These are phyloP conservation scores for Beauveria brongniartii DNA, from an alignment of 2,329 filamentous ascomycete species.

Conservation along the genomic window DNA sequence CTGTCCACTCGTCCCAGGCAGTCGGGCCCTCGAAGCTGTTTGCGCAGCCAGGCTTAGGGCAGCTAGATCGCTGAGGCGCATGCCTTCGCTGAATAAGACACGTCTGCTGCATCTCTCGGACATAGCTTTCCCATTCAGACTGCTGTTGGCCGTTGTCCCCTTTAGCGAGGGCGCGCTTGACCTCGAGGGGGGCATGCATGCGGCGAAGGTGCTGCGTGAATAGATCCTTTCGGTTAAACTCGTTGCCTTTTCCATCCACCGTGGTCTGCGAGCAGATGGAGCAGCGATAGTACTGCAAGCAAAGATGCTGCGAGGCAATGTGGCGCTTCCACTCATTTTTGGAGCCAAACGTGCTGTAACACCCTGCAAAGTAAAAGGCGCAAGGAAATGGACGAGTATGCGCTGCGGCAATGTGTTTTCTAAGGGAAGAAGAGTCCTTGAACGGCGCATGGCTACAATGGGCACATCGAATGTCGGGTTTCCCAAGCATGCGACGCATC, in stretches of 20 bases:
- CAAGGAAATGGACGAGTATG: constrained; percentile 74
- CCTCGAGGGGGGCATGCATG: constrained; percentile 75
- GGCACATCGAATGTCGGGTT: constrained; percentile 53
- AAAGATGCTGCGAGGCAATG: constrained; percentile 82
- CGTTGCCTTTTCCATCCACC: constrained; percentile 50
- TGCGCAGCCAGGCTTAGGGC: constrained; percentile 63
- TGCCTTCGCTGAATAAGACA: constrained; percentile 65
- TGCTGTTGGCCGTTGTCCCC: constrained; percentile 48
- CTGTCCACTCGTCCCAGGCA: constrained; percentile 86
- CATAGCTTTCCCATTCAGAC: constrained; percentile 54
- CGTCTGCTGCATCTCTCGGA: constrained; percentile 62
- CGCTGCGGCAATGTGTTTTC: constrained; percentile 59
- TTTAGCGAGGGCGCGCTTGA: constrained; percentile 49
- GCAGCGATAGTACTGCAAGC: constrained; percentile 56
- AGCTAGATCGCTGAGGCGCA: constrained; percentile 64
- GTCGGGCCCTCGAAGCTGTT: constrained; percentile 60
- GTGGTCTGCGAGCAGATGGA: constrained; percentile 49
- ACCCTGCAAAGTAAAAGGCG: constrained; percentile 78
- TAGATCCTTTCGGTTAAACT: constrained; percentile 91
- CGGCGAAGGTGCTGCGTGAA: constrained; percentile 91
- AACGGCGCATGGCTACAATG: constrained; percentile 58
- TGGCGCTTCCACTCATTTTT: constrained; percentile 99
- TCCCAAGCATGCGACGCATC: constrained; percentile 40
- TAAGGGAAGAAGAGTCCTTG: constrained; percentile 57
- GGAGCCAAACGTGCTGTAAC: constrained; percentile 72